Base-by-base conservation (phyloP, 495 filamentous ascomycete genomes). In the Penicillium soppii region DNA sequence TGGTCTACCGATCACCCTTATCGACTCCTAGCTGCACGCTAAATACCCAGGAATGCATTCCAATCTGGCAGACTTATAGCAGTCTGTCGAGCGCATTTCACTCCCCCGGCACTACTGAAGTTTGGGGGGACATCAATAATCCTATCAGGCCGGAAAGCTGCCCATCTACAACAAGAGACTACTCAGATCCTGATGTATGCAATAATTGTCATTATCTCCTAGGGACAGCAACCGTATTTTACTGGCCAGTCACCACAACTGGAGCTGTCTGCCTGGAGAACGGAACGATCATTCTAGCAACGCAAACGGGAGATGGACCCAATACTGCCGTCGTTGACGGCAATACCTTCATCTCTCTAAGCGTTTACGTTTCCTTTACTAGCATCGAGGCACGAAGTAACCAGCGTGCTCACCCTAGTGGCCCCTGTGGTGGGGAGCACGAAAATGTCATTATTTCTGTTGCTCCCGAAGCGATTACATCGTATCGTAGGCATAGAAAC, bases 221-320 rank as follows among this genome's bases (percentile, higher is more conserved):
- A 4, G 59, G 29, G n/a, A 56, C 52, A 4, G 62, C 62, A 7
- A 66, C 62, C n/a, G 42, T 66, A 36, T 66, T 60, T 43, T 66
- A 62, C 56, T 66, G 62, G 62, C 62, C 62, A 12, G 57, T 57
- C 22, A 52, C 46, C 17, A 62, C 62, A 26, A 45, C 41, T 2
- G 62, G 62, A n/a, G 62, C 59, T 27, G 55, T 61, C 29, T 65
- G 58, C 47, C 48, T 47, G 26, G 53, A n/a, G n/a, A 52, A 57
- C 37, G 62, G 62, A 44, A 57, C 50, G 29, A 66, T 59, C 27
- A 27, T 66, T 23, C 44, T 54, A 6, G 43, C 56, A 0, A 52
- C 59, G 1, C 53, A 40, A 7, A 56, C 53, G 1, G 53, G 40
- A 7, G 17, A 36, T 21, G 57, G 56, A 6, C 54, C 56, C 19